Base-by-base conservation (phyloP, 108 stramenopile species). In the Nitzschia sp. region DNA sequence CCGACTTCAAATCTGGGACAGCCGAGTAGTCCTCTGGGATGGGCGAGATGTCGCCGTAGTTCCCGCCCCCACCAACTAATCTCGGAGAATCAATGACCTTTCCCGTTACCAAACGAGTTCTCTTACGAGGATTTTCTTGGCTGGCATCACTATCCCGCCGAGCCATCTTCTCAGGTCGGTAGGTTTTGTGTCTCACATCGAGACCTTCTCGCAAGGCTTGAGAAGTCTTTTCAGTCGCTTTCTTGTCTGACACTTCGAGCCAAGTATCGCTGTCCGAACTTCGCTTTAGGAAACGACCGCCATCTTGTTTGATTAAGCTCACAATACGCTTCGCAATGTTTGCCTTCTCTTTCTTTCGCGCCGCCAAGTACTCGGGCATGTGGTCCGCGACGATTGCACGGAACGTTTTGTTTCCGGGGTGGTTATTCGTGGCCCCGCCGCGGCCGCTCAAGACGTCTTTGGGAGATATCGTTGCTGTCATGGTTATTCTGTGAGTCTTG, bases 391-490 rank as follows among this genome's bases (percentile, higher is more conserved):
- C 78, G 3, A 82, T 55, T n/a, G 54, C 2, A 29, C 92, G 85
- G 71, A 82, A 91, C 4, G 64, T 59, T 29, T 82, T 83, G 72
- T 87, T 93, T 1, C 92, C 92, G 19, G 74, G 55, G 67, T 90
- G 83, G 19, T 81, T 84, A 55, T 93, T 93, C 9, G 92, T 90
- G 28, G 82, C 79, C 4, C 91, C 91, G 1, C 92, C 92, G 8
- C 92, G 85, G 25, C 92, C 92, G 46, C 83, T 85, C 11, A 93
- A 77, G 21, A 93, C 89, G 62, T 93, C 92, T 64, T 88, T 81
- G 38, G 54, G 64, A n/a, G 38, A 56, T 25, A 72, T 78, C 56
- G 70, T 46, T 18, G 48, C 64, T 21, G 55, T 73, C 56, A 63
- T 63, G 17, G 17, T 53, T 72, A 53, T 24, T 31, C 46, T 29